Percentiles rank a stretch among this genome's conserved stretches.
phyloP scores from a whole-genome alignment of 768 basidiomycete genomes.

The Gloeostereum incarnatum region DNA sequence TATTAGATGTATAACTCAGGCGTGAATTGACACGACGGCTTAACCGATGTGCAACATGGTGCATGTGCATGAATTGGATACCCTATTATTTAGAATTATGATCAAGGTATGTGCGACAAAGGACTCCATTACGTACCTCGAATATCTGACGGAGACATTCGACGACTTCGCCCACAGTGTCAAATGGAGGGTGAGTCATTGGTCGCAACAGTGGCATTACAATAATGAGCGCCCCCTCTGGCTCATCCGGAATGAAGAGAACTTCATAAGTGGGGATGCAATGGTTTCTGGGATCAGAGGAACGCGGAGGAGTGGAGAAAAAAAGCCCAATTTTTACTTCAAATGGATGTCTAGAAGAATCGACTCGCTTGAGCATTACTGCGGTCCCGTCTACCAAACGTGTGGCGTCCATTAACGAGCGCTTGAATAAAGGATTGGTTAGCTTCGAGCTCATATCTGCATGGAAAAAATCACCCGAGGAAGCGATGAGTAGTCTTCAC shows the following conservation, averaged over 20 bases:
- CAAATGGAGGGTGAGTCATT: conserved; percentile 8
- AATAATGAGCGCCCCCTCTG: conserved; percentile 6
- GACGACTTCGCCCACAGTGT: conserved; percentile 13
- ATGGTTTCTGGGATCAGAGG: conserved; percentile 6
- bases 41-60: conserved; percentile 21
- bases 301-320: neutral
- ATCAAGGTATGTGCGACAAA: conserved; percentile 9
- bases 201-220: conserved; percentile 11
- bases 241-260: conserved; percentile 3
- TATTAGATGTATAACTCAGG: neutral
- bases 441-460: no score
- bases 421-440: no score
- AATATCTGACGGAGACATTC: conserved; percentile 13
- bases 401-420: no score
- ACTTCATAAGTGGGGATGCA: conserved; percentile 7
- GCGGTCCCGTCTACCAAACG: no score
- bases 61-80: conserved; percentile 22
- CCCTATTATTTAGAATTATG: conserved; percentile 14
- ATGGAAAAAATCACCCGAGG: no score
- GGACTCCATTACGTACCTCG: conserved; percentile 6
- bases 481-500: no score
- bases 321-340: no score
- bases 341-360: no score
- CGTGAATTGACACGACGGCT: conserved; percentile 1
- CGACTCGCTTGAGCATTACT: no score